These are phyloP conservation scores for Blastocystis sp. DNA, from an alignment of 352 stramenopile genomes.

Conservation along the genomic window DNA sequence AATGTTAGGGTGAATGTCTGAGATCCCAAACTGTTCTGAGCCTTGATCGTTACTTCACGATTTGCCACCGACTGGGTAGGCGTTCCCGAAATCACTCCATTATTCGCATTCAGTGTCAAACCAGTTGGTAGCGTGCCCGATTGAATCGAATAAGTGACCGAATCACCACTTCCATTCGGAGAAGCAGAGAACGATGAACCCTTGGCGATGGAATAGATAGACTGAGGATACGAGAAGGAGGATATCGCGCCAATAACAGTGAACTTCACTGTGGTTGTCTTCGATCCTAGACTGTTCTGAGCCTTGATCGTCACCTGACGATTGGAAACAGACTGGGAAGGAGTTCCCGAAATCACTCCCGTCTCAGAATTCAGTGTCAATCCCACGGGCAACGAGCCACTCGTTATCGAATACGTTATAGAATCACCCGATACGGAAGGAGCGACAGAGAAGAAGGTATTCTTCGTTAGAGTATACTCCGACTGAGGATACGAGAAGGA, in stretches of 20 bases:
- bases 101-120: neutral
- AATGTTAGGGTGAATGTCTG: neutral
- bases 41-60: neutral
- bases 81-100: conserved; percentile 34
- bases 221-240: neutral
- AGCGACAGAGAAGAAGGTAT: neutral
- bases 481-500: neutral
- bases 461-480: neutral
- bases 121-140: neutral
- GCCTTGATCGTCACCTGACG: neutral
- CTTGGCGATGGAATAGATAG: neutral
- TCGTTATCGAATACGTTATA: neutral
- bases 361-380: neutral
- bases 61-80: neutral
- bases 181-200: neutral
- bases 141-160: neutral
- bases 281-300: neutral
- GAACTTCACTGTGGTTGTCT: neutral
- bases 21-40: neutral
- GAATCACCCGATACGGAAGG: neutral
- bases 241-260: neutral
- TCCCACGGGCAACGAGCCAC: neutral
- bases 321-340: neutral
- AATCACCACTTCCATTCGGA: neutral
- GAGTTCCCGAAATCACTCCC: neutral